Evolutionary conservation across 176 grass and related monocot species (phyloP).

Genomic region (Secale cereale): DNA sequence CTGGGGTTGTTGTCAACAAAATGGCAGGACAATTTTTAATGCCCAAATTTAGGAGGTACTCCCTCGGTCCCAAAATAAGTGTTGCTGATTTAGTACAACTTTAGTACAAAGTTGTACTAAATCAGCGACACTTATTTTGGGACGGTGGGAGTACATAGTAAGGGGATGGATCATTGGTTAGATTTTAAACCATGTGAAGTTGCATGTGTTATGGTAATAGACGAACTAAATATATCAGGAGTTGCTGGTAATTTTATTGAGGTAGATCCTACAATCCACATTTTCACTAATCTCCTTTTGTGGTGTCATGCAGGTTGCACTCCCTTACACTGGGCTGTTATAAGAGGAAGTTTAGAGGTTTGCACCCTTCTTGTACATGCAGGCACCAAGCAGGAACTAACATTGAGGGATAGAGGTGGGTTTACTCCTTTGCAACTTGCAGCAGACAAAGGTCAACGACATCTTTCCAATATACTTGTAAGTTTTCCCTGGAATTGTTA

Average conservation of each 20-base stretch:
- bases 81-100: too few species aligned
- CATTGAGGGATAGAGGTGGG: slow-evolving; percentile 75
- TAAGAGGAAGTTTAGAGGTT: slow-evolving; percentile 79
- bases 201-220: neutral
- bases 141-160: too few species aligned
- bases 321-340: slow-evolving; percentile 90
- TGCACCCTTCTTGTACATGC: slow-evolving; percentile 93
- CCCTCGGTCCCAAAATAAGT: too few species aligned
- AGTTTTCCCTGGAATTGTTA: slow-evolving; percentile 39
- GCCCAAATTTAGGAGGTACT: neutral
- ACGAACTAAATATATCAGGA: slow-evolving; percentile 7
- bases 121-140: too few species aligned
- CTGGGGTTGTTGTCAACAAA: neutral
- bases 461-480: slow-evolving; percentile 92
- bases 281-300: slow-evolving; percentile 21
- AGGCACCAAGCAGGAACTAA: slow-evolving; percentile 78
- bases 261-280: neutral
- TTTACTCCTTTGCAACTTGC: slow-evolving; percentile 89
- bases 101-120: too few species aligned
- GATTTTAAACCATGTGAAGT: neutral
- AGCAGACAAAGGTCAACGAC: slow-evolving; percentile 76
- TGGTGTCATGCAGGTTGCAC: slow-evolving; percentile 68
- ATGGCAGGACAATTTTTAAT: neutral
- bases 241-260: slow-evolving; percentile 22
- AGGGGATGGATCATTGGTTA: neutral